A percentile compares a stretch with the other conserved stretches of the same genome.
These are phyloP conservation scores for Aaosphaeria pasadenensis DNA, from an alignment of 2,329 filamentous ascomycete genomes.

Conservation along the genomic window DNA sequence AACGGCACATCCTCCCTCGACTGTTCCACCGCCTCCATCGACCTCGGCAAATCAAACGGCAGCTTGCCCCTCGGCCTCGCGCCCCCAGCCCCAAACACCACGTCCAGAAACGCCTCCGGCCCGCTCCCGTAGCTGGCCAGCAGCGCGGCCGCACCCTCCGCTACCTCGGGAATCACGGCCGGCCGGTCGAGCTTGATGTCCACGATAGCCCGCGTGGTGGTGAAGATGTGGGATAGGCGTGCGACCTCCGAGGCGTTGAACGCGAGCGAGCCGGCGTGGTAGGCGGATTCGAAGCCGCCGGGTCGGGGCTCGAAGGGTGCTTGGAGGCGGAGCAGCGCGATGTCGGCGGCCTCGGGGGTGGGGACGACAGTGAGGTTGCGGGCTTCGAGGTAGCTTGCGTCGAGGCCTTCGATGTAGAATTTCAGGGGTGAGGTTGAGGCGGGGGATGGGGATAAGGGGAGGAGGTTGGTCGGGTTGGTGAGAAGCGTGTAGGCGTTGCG, in stretches of 20 bases:
- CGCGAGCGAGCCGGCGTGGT: slow-evolving; percentile 42
- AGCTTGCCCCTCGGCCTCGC: slow-evolving; percentile 42
- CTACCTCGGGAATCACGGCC: slow-evolving; percentile 43
- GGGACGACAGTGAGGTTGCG: slow-evolving; percentile 33
- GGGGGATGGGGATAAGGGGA: slow-evolving; percentile 21
- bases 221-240: slow-evolving; percentile 40
- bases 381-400: slow-evolving; percentile 26
- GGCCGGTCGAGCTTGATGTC: slow-evolving; percentile 47
- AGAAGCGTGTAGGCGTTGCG: slow-evolving; percentile 36
- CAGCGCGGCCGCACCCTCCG: slow-evolving; percentile 37
- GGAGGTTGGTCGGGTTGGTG: slow-evolving; percentile 30
- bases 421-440: slow-evolving; percentile 13
- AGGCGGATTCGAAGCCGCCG: slow-evolving; percentile 40
- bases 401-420: slow-evolving; percentile 37
- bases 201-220: slow-evolving; percentile 39
- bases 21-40: slow-evolving; percentile 42
- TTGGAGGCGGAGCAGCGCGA: slow-evolving; percentile 40
- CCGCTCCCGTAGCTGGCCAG: slow-evolving; percentile 42
- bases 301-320: slow-evolving; percentile 42
- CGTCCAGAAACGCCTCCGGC: slow-evolving; percentile 44
- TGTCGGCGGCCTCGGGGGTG: slow-evolving; percentile 39
- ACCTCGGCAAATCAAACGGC: slow-evolving; percentile 49
- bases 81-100: slow-evolving; percentile 38
- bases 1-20: slow-evolving; percentile 36
- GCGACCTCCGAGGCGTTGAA: slow-evolving; percentile 40